Base-by-base conservation (phyloP, 306 rosid species). In the Dalbergia oliveri region DNA sequence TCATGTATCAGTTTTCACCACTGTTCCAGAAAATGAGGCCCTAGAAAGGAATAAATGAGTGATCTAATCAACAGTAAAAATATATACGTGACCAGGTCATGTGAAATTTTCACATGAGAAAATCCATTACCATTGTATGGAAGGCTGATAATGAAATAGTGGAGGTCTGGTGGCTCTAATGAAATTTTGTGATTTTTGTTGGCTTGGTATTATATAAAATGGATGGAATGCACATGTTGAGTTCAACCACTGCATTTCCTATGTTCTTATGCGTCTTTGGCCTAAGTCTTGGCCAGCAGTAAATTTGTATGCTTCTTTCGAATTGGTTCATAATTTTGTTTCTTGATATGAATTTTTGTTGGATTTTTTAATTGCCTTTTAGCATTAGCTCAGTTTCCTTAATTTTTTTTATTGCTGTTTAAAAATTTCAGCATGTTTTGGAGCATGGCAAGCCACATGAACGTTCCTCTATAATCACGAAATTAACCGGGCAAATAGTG, bases 401-500 rank as follows among this genome's bases (percentile, higher is more conserved):
- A 5, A 5, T 69, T 37, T 21, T 37, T 34, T 68, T 54, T 15
- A 84, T 65, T 35, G 15, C 58, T 78, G 71, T 50, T 64, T 54
- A 15, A 21, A 39, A 62, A 41, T 83, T 83, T 51, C 87, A 94
- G 99, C 99, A 94, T 83, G 97, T 94, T 49, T 86, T 94, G 85
- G 98, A 91, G 88, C 97, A 94, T 83, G 99, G 99, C 81, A 93
- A 94, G 86, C 91, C 92, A 12, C 88, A 94, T 45, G 99, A 94
- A 72, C 97, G 99, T 31, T 86, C 99, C 0, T 81, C 94, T 60
- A 93, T 94, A 61, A 91, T 94, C 53, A 88, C 90, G 73, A 92
- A 94, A 78, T 88, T 94, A 81, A 94, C 97, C 47, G 99, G 97
- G 70, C 92, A 87, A 84, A 94, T 94, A 82, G 97, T 92, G 61